Conservation (phyloP, 2,329 filamentous ascomycete species). For the Triangularia verruculosa region DNA sequence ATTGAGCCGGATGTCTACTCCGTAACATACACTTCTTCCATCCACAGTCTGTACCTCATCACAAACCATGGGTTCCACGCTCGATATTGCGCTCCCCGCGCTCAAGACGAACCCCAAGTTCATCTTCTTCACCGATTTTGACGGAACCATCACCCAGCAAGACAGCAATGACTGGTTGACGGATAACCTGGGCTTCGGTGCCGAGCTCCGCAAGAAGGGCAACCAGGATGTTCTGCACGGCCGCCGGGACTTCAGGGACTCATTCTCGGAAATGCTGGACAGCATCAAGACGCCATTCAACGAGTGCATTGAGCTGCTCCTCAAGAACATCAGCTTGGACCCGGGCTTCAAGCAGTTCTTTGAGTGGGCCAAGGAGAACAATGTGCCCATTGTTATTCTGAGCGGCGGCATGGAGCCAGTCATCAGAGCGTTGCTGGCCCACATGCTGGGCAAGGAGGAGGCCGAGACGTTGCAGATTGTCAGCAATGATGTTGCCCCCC, state of each 20-base stretch:
- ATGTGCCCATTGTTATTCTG: slow-evolving; percentile 88
- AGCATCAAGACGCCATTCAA: slow-evolving; percentile 77
- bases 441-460: slow-evolving; percentile 73
- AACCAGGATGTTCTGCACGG: slow-evolving; percentile 76
- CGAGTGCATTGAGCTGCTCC: slow-evolving; percentile 74
- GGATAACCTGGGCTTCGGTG: slow-evolving; percentile 85
- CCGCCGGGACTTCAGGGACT: slow-evolving; percentile 73
- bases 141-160: slow-evolving; percentile 83
- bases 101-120: slow-evolving; percentile 72
- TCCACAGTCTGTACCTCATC: background rate
- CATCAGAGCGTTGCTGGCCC: slow-evolving; percentile 77
- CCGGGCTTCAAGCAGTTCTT: slow-evolving; percentile 87
- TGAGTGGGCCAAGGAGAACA: slow-evolving; percentile 73
- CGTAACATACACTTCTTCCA: background rate
- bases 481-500: slow-evolving; percentile 72
- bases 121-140: slow-evolving; percentile 99
- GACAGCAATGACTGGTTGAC: slow-evolving; percentile 72
- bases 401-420: slow-evolving; percentile 91
- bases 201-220: slow-evolving; percentile 63
- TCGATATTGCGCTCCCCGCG: slow-evolving; percentile 48
- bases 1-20: slow-evolving; percentile 49
- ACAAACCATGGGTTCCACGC: slow-evolving; percentile 42
- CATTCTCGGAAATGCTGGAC: slow-evolving; percentile 90
- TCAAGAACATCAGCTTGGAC: slow-evolving; percentile 83
- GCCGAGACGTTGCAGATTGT: slow-evolving; percentile 81